A percentile compares a stretch with the other conserved stretches of the same genome.
These are phyloP conservation scores for Coniochaeta ligniaria DNA, from an alignment of 2,329 filamentous ascomycete species.

Conservation along the genomic window DNA sequence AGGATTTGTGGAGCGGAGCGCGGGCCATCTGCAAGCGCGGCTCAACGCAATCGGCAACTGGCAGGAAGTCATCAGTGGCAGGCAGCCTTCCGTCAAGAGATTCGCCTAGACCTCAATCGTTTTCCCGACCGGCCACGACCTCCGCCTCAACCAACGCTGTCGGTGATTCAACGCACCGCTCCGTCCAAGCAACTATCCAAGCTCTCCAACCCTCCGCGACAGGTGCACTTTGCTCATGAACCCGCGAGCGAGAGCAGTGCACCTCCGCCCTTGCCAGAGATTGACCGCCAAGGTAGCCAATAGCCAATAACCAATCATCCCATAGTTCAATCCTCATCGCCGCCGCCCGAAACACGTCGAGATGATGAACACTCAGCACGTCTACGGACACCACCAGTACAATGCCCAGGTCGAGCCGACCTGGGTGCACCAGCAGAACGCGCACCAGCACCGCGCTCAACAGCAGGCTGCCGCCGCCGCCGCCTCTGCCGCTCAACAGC, in stretches of 20 bases:
- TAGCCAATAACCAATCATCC: not conserved
- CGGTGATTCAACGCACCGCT: not conserved
- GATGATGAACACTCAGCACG: constrained; percentile 58
- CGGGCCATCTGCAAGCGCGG: not conserved
- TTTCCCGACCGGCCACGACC: not conserved
- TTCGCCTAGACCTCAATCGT: not conserved
- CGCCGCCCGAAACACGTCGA: constrained; percentile 16
- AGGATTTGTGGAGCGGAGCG: not conserved
- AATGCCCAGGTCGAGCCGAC: constrained; percentile 53
- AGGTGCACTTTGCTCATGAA: constrained; percentile 4
- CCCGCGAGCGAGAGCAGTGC: constrained; percentile 1
- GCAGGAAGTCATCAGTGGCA: not conserved
- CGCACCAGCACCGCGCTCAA: constrained; percentile 47
- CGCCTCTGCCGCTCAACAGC: constrained; percentile 44
- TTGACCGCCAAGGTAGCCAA: not conserved
- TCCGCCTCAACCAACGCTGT: not conserved
- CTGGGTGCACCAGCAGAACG: constrained; percentile 62
- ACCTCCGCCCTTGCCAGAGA: not conserved
- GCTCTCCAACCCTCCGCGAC: not conserved
- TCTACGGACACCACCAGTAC: constrained; percentile 63
- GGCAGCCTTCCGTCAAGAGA: not conserved
- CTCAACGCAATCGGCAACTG: not conserved
- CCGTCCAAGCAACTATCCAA: not conserved
- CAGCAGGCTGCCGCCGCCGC: constrained; percentile 41
- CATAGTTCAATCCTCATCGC: not conserved